These are phyloP conservation scores for Aspergillus sp. DNA, from an alignment of 2,329 filamentous ascomycete species.

Conservation along the genomic window DNA sequence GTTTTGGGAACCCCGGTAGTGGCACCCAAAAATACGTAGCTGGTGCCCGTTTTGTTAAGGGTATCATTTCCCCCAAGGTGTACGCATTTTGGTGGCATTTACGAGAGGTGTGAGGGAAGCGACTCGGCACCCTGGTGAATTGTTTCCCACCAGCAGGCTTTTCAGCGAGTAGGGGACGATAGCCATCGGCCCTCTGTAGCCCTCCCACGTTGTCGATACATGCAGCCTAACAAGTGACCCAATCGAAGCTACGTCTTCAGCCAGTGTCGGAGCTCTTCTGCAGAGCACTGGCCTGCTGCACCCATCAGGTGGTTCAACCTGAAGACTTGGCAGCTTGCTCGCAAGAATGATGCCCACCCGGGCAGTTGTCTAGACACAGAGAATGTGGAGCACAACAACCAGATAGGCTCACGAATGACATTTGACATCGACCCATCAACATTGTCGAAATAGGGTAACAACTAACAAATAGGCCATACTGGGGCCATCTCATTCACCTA, in stretches of 20 bases:
- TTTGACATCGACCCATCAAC: no score
- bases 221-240: not conserved
- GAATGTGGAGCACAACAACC: not conserved
- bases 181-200: not conserved
- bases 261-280: conserved; percentile 17
- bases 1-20: no score
- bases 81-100: not conserved
- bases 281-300: conserved; percentile 7
- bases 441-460: no score
- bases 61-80: not conserved
- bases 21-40: no score
- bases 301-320: conserved; percentile 2
- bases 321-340: no score
- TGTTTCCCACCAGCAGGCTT: not conserved
- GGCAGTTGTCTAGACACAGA: not conserved
- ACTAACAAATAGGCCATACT: no score
- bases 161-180: no score
- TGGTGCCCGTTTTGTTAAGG: not conserved
- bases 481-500: not conserved
- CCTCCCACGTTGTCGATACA: not conserved
- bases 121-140: no score
- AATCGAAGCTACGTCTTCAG: not conserved
- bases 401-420: no score
- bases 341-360: not conserved
- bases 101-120: not conserved